A percentile compares a stretch with the other conserved stretches of the same genome.
Evolutionary conservation across 2,329 filamentous ascomycete species (phyloP).

Genomic region (Aspergillus tubingensis): DNA sequence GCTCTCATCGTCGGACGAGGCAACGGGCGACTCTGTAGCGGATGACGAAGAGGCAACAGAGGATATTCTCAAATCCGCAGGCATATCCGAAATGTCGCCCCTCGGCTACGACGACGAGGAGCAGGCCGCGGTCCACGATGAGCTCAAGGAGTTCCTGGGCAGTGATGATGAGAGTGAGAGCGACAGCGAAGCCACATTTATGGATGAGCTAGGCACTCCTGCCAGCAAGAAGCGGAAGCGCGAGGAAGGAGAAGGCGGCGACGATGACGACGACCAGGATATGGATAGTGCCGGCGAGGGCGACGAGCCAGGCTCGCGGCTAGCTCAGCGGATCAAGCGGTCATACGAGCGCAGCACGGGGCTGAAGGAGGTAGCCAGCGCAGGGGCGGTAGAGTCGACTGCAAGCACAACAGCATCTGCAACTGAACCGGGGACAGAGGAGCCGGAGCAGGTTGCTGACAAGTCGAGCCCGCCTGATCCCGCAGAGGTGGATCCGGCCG

Average conservation of each 20-base stretch:
- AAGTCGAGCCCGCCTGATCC: too few species aligned
- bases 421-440: constrained; percentile 19
- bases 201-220: constrained; percentile 20
- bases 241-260: constrained; percentile 24
- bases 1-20: constrained; percentile 50
- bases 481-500: constrained; percentile 31
- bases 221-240: constrained; percentile 43
- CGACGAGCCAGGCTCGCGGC: constrained; percentile 42
- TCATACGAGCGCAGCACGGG: constrained; percentile 44
- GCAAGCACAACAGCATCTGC: constrained; percentile 22
- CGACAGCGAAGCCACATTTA: constrained; percentile 47
- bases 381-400: constrained; percentile 14
- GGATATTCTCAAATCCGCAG: constrained; percentile 54
- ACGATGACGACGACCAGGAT: constrained; percentile 36
- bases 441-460: constrained; percentile 26
- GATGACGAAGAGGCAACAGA: constrained; percentile 43
- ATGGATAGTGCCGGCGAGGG: constrained; percentile 33
- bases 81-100: constrained; percentile 51
- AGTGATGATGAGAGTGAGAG: constrained; percentile 53
- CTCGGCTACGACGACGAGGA: constrained; percentile 63
- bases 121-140: constrained; percentile 67
- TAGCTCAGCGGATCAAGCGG: constrained; percentile 45
- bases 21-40: constrained; percentile 50
- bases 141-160: constrained; percentile 71
- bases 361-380: constrained; percentile 40